Base-by-base conservation (phyloP, 768 basidiomycete genomes). In the Suillus ampliporus region DNA sequence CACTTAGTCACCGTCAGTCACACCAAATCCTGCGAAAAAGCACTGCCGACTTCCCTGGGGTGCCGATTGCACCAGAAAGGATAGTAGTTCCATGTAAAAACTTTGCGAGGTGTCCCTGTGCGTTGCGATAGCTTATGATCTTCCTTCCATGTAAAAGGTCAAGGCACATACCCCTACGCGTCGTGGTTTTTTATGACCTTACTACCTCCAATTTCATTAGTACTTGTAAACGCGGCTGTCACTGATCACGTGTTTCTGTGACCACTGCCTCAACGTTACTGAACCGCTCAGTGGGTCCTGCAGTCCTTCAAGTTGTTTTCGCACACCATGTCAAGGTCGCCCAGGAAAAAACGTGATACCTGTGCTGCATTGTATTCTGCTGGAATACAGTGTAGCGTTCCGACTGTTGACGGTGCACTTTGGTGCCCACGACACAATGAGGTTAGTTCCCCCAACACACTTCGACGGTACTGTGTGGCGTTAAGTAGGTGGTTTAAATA, bases 391-490 rank as follows among this genome's bases (percentile, higher is more conserved):
- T 73, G 70, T 46, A 62, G 38, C 10, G n/a, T 69, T 50, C 63
- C 56, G 1, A 63, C 56, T 9, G 28, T 48, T 26, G 64, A 63
- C 3, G 61, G 66, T 13, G 21, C 58, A 43, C 21, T 37, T n/a
- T 76, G 74, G 74, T 76, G 76, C 53, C 56, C 62, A 15, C 68
- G 69, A n/a, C 76, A 77, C 52, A 74, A 76, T 41, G 76, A 77
- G 63, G 75, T 69, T 17, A 14, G 68, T 51, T 38, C 44, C 60
- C 46, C 37, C 23, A 50, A 51, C 50, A 50, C 10, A 51, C 28
- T 3, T 8, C 7, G 31, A 19, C 6, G 19, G 26, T 34, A 43
- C 47, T 51, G 8, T 52, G 31, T 40, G n/a, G 9, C 21, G 15
- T 37, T 46, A 14, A 23, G 28, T 21, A 21, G 26, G 26, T 31